Base-by-base conservation (phyloP, 2,329 filamentous ascomycete species). In the Simplicillium aogashimaense region DNA sequence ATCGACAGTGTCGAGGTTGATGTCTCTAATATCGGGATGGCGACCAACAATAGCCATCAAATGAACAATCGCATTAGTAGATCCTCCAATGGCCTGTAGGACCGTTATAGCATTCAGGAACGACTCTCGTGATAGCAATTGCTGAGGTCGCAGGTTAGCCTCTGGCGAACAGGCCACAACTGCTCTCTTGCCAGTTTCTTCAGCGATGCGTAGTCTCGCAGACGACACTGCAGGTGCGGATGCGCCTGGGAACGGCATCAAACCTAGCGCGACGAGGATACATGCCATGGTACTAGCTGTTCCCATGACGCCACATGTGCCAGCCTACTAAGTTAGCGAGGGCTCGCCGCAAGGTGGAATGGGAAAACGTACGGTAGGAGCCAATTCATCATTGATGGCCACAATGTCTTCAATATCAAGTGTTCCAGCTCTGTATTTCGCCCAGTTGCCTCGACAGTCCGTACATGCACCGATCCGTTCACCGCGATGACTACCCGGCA, bases 281-380 rank as follows among this genome's bases (percentile, higher is more conserved):
- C 84, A 89, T 1, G 86, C 84, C 85, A 94, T 90, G 2, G 86
- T 94, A 53, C 87, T 90, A 7, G 87, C 87, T 0, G 87, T 94
- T 47, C 86, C 92, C 87, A 94, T 94, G 14, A 89, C 87, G 36
- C 86, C 86, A 47, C 87, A 94, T 1, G 86, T 88, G 25, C 87
- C 87, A 2, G 78, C 76, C 67, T 70, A 38, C 32, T 29, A 8
- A 35, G 30, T 11, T 1, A 16, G 6, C 4, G 34, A 11, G 16
- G 13, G 28, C 13, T 29, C n/a, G n/a, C 3, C 2, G 7, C 10
- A 3, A 3, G 31, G 36, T 9, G 4, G 9, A 7, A 17, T 3
- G n/a, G 9, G 11, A 8, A 8, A 1, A 52, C 69, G 48, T 53
- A 78, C 77, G 0, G 81, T 86, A 0, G 83, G 82, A 1, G 81